Base-by-base conservation (phyloP, 2,329 filamentous ascomycete genomes). In the Arachnopeziza araneosa region DNA sequence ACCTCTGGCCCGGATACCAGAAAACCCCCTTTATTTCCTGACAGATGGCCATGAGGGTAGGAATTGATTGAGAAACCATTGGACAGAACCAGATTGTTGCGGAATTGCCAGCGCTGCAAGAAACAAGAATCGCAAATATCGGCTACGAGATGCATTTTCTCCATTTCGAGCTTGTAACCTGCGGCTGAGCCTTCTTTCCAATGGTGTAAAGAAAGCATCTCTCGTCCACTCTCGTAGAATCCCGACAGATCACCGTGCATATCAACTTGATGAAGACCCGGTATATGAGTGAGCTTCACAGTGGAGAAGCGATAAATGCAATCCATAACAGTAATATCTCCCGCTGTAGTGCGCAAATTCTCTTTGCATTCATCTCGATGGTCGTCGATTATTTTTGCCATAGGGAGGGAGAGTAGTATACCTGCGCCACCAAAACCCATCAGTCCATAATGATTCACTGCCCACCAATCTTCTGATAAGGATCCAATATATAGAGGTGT, bases 51-150 rank as follows among this genome's bases (percentile, higher is more conserved):
- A 53, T 63, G 44, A 1, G 68, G 64, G 57, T 79, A 78, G 50
- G 72, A 71, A 26, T 74, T 70, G 52, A 80, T 71, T 1, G 77
- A 79, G 59, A 75, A 80, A 0, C 77, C 78, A 59, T 80, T 80
- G 2, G 75, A 76, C 36, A 80, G 69, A 21, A 78, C 68, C 65
- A 75, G 72, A 32, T 74, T 73, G 30, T 78, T 73, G 6, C 68
- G 65, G 56, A 80, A 80, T 22, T 72, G 71, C 74, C 75, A 80
- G 54, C 78, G 74, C 50, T 77, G 76, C 44, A 80, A 67, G 49
- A 79, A 72, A 52, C 77, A 79, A 56, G 77, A 76, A 30, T 69
- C 67, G 59, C 68, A 72, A 3, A 70, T 60, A 52, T 71, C 64
- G 23, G 70, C 65, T 17, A 71, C 64, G 9, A 70, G 48, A 55